phyloP scores from a whole-genome alignment of 495 filamentous ascomycete species.

The Chlorociboria aeruginascens region DNA sequence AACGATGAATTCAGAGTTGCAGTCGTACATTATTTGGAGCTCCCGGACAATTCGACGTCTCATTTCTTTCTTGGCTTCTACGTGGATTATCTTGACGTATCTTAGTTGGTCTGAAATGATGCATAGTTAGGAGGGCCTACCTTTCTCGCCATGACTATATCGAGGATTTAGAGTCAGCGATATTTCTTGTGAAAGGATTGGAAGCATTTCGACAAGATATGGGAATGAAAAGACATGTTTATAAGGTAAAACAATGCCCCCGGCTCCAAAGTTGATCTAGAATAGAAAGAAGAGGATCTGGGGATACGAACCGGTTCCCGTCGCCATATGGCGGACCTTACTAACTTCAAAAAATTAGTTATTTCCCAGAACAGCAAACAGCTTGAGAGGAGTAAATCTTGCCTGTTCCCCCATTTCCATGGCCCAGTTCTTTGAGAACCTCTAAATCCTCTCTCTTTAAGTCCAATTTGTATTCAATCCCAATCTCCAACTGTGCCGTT shows the following conservation, averaged over 20 bases:
- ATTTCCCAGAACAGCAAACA: no score
- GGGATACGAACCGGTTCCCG: constrained; percentile 46
- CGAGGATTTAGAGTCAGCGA: no score
- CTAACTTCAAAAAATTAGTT: constrained; percentile 41
- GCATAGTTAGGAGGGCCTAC: constrained; percentile 31
- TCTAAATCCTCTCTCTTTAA: constrained; percentile 85
- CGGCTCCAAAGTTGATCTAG: no score
- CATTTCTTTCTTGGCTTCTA: constrained; percentile 93
- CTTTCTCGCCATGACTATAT: constrained; percentile 80
- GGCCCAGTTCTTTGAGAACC: constrained; percentile 85
- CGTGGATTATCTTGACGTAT: constrained; percentile 74
- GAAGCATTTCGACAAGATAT: no score
- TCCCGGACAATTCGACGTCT: constrained; percentile 93
- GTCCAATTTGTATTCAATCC: constrained; percentile 90
- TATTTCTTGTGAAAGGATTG: no score
- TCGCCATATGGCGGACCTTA: constrained; percentile 91
- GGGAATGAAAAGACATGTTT: no score
- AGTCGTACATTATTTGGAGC: constrained; percentile 95
- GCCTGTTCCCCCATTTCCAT: constrained; percentile 83
- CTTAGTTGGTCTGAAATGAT: no score
- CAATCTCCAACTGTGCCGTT: constrained; percentile 68
- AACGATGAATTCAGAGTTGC: constrained; percentile 91
- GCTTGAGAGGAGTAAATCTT: no score
- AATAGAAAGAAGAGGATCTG: no score
- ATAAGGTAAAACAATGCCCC: no score